A percentile compares a stretch with the other conserved stretches of the same genome.
Conservation (phyloP, 495 filamentous ascomycete species). For the Bombardia bombarda region DNA sequence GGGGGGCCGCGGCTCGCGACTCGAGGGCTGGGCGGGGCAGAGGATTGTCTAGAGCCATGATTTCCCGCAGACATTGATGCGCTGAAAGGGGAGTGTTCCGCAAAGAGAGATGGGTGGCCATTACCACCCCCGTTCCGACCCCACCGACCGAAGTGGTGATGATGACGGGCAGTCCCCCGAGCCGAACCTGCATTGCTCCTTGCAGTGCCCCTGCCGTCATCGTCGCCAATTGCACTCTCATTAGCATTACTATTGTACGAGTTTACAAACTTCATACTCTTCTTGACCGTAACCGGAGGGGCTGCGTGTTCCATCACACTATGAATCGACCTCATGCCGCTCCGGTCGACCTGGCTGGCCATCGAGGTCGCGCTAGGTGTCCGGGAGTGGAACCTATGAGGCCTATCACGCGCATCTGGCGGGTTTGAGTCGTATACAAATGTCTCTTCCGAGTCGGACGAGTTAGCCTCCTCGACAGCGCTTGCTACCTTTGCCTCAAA, state of each 20-base stretch:
- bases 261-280: conserved; percentile 98
- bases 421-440: conserved; percentile 99
- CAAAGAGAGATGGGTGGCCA: conserved; percentile 64
- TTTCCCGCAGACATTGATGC: conserved; percentile 28
- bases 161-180: conserved; percentile 59
- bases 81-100: conserved; percentile 64
- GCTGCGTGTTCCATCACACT: conserved; percentile 53
- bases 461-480: conserved; percentile 85
- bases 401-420: conserved; percentile 70
- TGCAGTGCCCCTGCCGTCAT: conserved; percentile 50
- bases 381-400: conserved; percentile 79
- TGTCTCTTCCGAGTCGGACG: conserved; percentile 91
- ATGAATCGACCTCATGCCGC: conserved; percentile 51
- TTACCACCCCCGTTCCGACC: conserved; percentile 52
- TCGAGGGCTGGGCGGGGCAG: conserved; percentile 50
- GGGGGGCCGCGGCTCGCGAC: conserved; percentile 19
- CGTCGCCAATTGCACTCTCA: conserved; percentile 50
- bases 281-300: conserved; percentile 69
- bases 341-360: conserved; percentile 69
- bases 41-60: conserved; percentile 46
- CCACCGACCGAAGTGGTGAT: conserved; percentile 65
- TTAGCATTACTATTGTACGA: conserved; percentile 56
- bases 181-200: conserved; percentile 55
- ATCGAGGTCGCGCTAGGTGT: conserved; percentile 94
- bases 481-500: conserved; percentile 96